These are phyloP conservation scores for Spergularia marina DNA, from an alignment of 148 eudicot genomes.

Conservation along the genomic window DNA sequence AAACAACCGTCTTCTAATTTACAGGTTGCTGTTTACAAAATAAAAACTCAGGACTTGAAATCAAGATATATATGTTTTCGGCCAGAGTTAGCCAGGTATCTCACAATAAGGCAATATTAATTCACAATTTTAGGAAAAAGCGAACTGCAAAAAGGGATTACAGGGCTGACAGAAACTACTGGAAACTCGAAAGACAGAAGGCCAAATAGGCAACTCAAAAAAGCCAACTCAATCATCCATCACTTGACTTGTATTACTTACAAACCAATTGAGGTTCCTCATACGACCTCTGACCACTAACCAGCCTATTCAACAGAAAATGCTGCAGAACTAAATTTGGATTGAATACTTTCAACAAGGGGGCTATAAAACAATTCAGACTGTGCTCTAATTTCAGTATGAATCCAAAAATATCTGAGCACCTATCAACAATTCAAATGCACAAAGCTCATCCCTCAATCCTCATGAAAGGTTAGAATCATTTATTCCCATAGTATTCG, in stretches of 20 bases:
- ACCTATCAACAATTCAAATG: background rate
- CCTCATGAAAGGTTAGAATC: background rate
- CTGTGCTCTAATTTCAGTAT: background rate
- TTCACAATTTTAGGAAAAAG: background rate
- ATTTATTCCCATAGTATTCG: background rate
- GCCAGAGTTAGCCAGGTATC: background rate
- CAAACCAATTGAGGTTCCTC: background rate
- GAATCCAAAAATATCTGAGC: background rate
- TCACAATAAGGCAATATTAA: background rate
- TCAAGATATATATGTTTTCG: background rate
- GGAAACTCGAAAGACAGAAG: constrained; percentile 2
- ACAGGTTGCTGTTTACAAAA: background rate
- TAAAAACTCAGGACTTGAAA: background rate
- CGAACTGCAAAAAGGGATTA: background rate
- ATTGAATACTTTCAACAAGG: background rate
- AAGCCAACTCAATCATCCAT: background rate
- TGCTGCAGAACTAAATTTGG: background rate
- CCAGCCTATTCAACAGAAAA: background rate
- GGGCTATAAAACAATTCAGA: background rate
- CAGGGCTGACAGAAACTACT: constrained; percentile 5
- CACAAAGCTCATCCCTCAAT: no score
- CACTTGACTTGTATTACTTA: background rate
- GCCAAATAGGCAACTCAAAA: constrained; percentile 10
- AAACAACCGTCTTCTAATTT: background rate
- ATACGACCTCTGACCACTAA: background rate